A percentile compares a stretch with the other conserved stretches of the same genome.
phyloP scores from a whole-genome alignment of 345 rosid species.

The Psidium friedrichsthalianum region DNA sequence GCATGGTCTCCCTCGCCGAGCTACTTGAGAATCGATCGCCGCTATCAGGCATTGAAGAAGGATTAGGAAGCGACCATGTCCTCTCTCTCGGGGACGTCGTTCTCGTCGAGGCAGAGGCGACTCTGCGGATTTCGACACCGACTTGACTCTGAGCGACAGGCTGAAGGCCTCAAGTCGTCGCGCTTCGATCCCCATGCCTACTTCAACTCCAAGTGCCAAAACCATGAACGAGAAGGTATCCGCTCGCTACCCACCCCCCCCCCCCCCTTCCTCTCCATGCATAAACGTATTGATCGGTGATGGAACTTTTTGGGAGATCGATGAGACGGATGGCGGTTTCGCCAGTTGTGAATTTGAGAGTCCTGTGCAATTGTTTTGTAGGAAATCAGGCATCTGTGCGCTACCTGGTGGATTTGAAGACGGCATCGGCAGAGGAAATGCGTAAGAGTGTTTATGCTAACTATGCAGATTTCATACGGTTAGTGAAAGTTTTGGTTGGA shows the following conservation, averaged over 20 bases:
- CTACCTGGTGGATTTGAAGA: slow-evolving; percentile 66
- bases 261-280: background rate
- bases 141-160: slow-evolving; percentile 62
- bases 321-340: background rate
- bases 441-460: slow-evolving; percentile 90
- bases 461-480: slow-evolving; percentile 82
- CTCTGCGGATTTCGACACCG: slow-evolving; percentile 49
- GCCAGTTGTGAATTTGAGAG: background rate
- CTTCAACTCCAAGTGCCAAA: slow-evolving; percentile 59
- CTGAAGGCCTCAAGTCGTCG: slow-evolving; percentile 64
- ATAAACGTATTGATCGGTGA: background rate
- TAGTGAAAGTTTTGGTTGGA: background rate
- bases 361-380: slow-evolving; percentile 1
- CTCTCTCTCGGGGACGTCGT: slow-evolving; percentile 6
- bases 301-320: background rate
- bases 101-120: slow-evolving; percentile 50
- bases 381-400: slow-evolving; percentile 63
- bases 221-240: slow-evolving; percentile 77
- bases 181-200: slow-evolving; percentile 57
- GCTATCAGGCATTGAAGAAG: background rate
- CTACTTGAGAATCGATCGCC: background rate
- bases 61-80: background rate
- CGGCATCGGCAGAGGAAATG: slow-evolving; percentile 98
- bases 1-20: background rate
- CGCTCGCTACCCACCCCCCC: too few species aligned